Conservation (phyloP, 176 grass and related monocot species). For the Cenchrus fungigraminus region DNA sequence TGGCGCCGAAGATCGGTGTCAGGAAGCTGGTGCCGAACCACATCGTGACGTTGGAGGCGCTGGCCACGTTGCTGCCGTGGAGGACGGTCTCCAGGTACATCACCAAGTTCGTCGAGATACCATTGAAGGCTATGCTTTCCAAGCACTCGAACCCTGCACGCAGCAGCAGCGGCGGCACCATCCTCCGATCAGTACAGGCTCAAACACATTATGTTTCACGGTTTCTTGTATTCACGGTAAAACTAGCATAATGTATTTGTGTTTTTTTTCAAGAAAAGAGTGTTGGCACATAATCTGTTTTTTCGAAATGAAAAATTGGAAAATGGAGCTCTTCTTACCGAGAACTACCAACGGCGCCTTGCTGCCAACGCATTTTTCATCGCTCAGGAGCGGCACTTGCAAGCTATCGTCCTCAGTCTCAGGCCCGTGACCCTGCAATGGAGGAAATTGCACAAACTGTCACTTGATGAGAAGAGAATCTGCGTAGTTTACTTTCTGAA, state of each 20-base stretch:
- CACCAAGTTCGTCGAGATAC: slow-evolving; percentile 63
- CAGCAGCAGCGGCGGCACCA: neutral
- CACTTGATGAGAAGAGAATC: neutral
- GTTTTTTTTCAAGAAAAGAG: neutral
- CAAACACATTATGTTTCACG: neutral
- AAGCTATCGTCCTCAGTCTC: slow-evolving; percentile 28
- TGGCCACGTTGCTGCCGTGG: slow-evolving; percentile 56
- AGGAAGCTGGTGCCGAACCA: slow-evolving; percentile 68
- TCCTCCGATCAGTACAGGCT: neutral
- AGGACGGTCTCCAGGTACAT: slow-evolving; percentile 61
- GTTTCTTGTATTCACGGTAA: no score
- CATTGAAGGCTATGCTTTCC: slow-evolving; percentile 67
- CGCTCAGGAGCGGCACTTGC: slow-evolving; percentile 40
- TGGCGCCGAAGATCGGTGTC: slow-evolving; percentile 58
- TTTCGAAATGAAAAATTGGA: neutral
- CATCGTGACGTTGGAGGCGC: slow-evolving; percentile 53
- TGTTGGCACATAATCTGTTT: neutral
- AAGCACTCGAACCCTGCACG: slow-evolving; percentile 61
- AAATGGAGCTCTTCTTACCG: slow-evolving; percentile 22
- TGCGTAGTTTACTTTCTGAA: neutral
- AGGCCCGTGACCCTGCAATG: slow-evolving; percentile 21
- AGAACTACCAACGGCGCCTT: slow-evolving; percentile 41
- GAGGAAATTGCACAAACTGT: neutral
- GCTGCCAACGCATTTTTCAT: slow-evolving; percentile 17
- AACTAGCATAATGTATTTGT: neutral